Evolutionary conservation across 768 basidiomycete species (phyloP).

Genomic region (Phaeotremella fagi): DNA sequence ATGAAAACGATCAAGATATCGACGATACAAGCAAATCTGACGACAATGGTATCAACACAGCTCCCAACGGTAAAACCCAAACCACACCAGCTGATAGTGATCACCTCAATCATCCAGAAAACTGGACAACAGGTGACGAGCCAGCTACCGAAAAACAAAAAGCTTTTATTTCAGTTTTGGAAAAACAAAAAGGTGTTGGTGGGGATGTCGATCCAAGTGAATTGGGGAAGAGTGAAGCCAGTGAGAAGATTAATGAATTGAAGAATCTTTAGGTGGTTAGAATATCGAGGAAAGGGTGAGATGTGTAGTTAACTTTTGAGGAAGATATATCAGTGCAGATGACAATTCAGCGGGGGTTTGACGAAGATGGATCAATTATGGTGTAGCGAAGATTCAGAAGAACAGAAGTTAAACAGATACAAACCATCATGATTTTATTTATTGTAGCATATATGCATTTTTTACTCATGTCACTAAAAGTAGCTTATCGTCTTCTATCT

Average conservation of each 20-base stretch:
- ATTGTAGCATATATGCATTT: slow-evolving; percentile 52
- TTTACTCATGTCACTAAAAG: neutral
- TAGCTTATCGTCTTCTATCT: neutral
- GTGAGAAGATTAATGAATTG: slow-evolving; percentile 45
- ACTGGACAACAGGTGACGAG: slow-evolving; percentile 47
- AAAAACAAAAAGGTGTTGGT: slow-evolving; percentile 41
- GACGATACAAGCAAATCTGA: no score
- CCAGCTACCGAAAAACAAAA: slow-evolving; percentile 48
- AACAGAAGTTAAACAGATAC: no score
- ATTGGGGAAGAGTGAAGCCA: slow-evolving; percentile 45
- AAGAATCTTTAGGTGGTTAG: slow-evolving; percentile 51
- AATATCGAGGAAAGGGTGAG: slow-evolving; percentile 43
- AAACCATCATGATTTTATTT: no score
- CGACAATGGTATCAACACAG: no score
- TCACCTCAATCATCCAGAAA: slow-evolving; percentile 47
- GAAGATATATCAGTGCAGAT: no score
- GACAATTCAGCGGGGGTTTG: no score
- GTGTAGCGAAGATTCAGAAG: no score
- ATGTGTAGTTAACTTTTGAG: no score
- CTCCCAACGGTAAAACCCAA: slow-evolving; percentile 11
- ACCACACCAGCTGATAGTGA: slow-evolving; percentile 17
- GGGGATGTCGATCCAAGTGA: slow-evolving; percentile 10
- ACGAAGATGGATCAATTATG: no score
- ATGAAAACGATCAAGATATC: no score
- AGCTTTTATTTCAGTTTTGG: slow-evolving; percentile 44